These are phyloP conservation scores for Fusarium sp. DNA, from an alignment of 2,329 filamentous ascomycete species.

Conservation along the genomic window DNA sequence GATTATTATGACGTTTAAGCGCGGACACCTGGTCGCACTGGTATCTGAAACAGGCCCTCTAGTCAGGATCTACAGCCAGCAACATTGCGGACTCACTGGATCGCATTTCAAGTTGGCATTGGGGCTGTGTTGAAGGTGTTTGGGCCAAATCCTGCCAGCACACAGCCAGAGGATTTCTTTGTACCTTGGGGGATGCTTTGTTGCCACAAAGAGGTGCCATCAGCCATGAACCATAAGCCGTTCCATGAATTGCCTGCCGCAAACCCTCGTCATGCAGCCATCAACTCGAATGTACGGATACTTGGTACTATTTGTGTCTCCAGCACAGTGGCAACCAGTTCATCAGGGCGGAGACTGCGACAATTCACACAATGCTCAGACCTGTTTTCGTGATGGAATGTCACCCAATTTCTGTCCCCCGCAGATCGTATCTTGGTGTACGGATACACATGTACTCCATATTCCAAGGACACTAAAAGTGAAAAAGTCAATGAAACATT, in stretches of 20 bases:
- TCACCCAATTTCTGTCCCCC: background rate
- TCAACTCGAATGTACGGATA: background rate
- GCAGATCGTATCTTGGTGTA: background rate
- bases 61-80: conserved; percentile 30
- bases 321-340: background rate
- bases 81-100: conserved; percentile 31
- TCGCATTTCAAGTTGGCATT: conserved; percentile 33
- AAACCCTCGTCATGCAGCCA: background rate
- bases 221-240: too few relatives aligned
- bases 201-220: background rate
- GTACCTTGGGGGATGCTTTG: background rate
- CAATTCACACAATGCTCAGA: background rate
- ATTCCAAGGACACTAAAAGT: background rate
- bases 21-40: conserved; percentile 36
- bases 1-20: conserved; percentile 42
- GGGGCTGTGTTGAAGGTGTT: conserved; percentile 33
- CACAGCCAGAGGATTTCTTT: conserved; percentile 12
- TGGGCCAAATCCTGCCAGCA: conserved; percentile 30
- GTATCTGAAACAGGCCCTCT: conserved; percentile 35
- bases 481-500: conserved; percentile 6
- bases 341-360: background rate
- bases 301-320: background rate
- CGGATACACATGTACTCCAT: background rate
- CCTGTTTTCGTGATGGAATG: conserved; percentile 1
- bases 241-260: too few relatives aligned